Conservation (phyloP, 176 grass and related monocot genomes). For the Lolium multiflorum region DNA sequence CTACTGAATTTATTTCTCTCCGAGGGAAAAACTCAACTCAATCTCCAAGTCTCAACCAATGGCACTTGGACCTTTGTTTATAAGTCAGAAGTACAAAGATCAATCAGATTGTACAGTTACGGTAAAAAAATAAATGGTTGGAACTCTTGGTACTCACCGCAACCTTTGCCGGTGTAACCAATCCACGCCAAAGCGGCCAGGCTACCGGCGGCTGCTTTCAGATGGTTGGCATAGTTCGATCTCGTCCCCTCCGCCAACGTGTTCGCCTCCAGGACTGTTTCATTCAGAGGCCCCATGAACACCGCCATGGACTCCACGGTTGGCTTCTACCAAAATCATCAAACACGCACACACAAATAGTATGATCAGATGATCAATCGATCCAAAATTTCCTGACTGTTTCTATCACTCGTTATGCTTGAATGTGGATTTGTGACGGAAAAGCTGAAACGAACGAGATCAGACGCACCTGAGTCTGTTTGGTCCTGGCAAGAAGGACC, state of each 20-base stretch:
- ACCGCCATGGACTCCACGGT: constrained; percentile 26
- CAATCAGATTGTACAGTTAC: neutral
- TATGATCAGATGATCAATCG: neutral
- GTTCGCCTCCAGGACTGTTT: constrained; percentile 51
- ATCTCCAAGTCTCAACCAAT: neutral
- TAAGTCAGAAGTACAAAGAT: neutral
- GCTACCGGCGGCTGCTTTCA: constrained; percentile 62
- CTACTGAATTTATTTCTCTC: neutral
- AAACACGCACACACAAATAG: neutral
- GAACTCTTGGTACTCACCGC: constrained; percentile 48
- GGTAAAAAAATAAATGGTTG: constrained; percentile 1
- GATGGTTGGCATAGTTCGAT: constrained; percentile 58
- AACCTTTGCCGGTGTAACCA: constrained; percentile 59
- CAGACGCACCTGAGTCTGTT: constrained; percentile 51
- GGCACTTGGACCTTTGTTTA: neutral
- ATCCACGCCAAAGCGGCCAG: constrained; percentile 63
- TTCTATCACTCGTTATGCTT: neutral
- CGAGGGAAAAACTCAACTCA: neutral
- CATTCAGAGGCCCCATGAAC: constrained; percentile 62
- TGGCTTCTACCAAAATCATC: constrained; percentile 50
- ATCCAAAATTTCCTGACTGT: neutral
- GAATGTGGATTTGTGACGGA: neutral
- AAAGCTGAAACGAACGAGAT: neutral
- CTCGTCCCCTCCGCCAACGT: constrained; percentile 49
- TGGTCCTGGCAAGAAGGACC: constrained; percentile 60